Evolutionary conservation across 139 green algal genomes (phyloP), one percentile per base, ranked within the genome.

Genomic region (Chlamydomonas sp.): DNA sequence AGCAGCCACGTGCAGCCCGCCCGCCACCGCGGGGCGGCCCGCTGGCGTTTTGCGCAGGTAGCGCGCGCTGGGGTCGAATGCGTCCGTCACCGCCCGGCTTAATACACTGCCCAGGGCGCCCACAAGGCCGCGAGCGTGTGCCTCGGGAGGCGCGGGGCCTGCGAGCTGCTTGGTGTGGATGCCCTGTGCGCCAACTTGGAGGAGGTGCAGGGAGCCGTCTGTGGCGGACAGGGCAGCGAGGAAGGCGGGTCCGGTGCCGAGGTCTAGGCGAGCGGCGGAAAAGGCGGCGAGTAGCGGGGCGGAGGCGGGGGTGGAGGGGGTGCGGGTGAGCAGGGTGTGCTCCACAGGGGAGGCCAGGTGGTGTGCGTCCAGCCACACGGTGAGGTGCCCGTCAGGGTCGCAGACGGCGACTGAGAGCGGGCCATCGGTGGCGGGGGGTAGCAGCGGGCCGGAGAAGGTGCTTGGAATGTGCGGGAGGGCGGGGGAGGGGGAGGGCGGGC

Each of bases 281-380:
- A 88, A 88, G 73, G 73, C 72, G 20, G 75, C 63, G 5, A 88
- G 63, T 6, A 88, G 83, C 63, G 72, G 83, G n/a, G 14, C 20
- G 69, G 77, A 77, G 74, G 74, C 85, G 88, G 4, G 62, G 59
- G 2, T 71, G 75, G 60, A 85, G 77, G 31, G 67, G 6, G 18
- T 12, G 66, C 3, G 6, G 57, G 62, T 14, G 6, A 77, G 61
- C 57, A 92, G 58, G 78, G 90, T 86, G 10, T 85, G 75, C 72
- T 79, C 71, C 17, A 85, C 63, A n/a, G 90, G 90, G 7, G 86
- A 68, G 0, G 83, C n/a, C 5, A 89, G 79, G 66, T 93, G 75
- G 75, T 90, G 83, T 2, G 83, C 87, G 78, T 93, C 90, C 60
- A 93, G 67, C 90, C 90, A 93, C 1, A 77, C 69, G 16, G 79